phyloP scores from a whole-genome alignment of 768 basidiomycete species.

The Artomyces pyxidatus region DNA sequence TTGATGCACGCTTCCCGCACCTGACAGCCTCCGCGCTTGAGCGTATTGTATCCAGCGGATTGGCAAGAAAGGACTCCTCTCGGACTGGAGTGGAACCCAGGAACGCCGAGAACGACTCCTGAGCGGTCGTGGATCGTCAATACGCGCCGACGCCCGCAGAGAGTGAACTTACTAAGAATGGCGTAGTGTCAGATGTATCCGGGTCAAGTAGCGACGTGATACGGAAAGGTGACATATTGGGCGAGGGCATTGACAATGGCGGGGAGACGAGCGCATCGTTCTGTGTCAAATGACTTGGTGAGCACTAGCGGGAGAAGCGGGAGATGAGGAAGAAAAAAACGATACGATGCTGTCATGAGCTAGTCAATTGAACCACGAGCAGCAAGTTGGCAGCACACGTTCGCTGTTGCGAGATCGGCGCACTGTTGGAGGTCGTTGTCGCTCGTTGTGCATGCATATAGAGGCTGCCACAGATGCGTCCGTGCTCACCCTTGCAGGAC shows the following conservation, averaged over 20 bases:
- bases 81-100: background rate
- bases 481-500: no score
- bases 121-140: background rate
- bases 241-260: slow-evolving; percentile 7
- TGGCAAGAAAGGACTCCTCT: background rate
- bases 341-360: no score
- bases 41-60: background rate
- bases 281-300: no score
- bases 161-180: slow-evolving; percentile 14
- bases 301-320: no score
- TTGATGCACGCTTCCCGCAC: slow-evolving; percentile 5
- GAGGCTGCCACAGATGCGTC: no score
- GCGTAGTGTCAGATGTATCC: slow-evolving; percentile 14
- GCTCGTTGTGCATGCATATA: no score
- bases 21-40: background rate
- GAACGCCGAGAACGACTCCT: slow-evolving; percentile 15
- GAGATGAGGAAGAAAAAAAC: no score
- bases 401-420: no score
- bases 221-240: slow-evolving; percentile 4
- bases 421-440: no score
- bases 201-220: slow-evolving; percentile 15
- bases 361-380: no score
- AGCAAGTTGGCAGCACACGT: no score
- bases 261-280: slow-evolving; percentile 6
- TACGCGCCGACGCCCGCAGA: background rate